Evolutionary conservation across 495 filamentous ascomycete species (phyloP).

Genomic region (Annulohypoxylon moriforme): DNA sequence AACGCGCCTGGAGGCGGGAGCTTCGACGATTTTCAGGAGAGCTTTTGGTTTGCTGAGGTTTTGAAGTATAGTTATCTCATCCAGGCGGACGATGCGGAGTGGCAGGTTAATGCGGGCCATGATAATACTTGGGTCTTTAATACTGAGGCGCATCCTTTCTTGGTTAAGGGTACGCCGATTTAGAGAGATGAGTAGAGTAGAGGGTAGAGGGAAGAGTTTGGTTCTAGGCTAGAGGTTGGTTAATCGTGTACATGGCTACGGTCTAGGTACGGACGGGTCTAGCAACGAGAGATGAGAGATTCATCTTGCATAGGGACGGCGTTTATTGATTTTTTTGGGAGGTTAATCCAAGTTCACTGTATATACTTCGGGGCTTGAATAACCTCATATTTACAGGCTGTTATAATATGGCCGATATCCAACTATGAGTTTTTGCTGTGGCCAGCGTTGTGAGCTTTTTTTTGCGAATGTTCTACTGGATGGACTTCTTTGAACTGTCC

Average conservation of each 20-base stretch:
- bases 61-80: conserved; percentile 87
- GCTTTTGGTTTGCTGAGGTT: conserved; percentile 91
- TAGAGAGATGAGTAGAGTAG: too few species aligned
- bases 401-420: too few species aligned
- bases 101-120: conserved; percentile 69
- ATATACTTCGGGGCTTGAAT: neutral
- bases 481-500: neutral
- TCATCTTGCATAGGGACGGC: conserved; percentile 32
- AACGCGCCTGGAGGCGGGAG: conserved; percentile 69
- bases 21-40: conserved; percentile 80
- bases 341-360: neutral
- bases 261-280: neutral
- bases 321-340: neutral
- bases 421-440: too few species aligned
- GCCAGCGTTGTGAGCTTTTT: neutral
- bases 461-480: neutral
- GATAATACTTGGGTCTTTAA: conserved; percentile 80
- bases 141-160: conserved; percentile 85
- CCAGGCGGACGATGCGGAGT: conserved; percentile 70
- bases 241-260: too few species aligned
- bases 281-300: neutral
- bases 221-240: neutral
- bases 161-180: conserved; percentile 59
- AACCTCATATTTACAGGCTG: neutral
- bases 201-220: neutral